A percentile compares a stretch with the other conserved stretches of the same genome.
phyloP scores from a whole-genome alignment of 352 stramenopile genomes.

The Blastocystis hominis region DNA sequence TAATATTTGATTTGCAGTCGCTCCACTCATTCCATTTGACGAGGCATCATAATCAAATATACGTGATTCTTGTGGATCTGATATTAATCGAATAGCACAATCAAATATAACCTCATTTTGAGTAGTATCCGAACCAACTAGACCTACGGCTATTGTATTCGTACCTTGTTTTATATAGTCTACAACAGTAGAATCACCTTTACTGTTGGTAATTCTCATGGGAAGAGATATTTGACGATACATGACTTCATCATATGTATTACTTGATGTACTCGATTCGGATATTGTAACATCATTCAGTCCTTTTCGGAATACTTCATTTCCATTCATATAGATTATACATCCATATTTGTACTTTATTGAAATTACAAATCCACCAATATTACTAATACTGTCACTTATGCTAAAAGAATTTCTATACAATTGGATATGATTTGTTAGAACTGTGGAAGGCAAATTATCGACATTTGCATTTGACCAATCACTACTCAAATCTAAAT shows the following conservation, averaged over 20 bases:
- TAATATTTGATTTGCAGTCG: too few relatives aligned
- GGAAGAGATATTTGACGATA: constrained; percentile 22
- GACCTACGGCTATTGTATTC: background rate
- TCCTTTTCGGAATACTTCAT: constrained; percentile 1
- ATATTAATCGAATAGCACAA: constrained; percentile 2
- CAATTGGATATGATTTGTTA: background rate
- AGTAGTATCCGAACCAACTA: background rate
- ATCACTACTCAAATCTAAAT: background rate
- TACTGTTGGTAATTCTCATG: background rate
- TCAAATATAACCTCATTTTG: background rate
- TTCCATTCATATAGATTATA: constrained; percentile 5
- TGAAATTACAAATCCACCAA: constrained; percentile 15
- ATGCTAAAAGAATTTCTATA: background rate
- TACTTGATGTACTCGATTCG: background rate
- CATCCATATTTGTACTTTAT: too few relatives aligned
- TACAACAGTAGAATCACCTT: too few relatives aligned
- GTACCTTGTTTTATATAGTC: background rate
- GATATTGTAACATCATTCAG: background rate
- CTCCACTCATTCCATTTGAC: background rate
- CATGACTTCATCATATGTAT: background rate
- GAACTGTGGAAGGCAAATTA: background rate
- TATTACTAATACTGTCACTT: background rate
- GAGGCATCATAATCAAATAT: background rate
- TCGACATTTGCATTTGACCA: background rate
- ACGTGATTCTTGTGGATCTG: background rate